These are phyloP conservation scores for Nakaseomyces sp. DNA, from an alignment of 1,139 yeast genomes.

Conservation along the genomic window DNA sequence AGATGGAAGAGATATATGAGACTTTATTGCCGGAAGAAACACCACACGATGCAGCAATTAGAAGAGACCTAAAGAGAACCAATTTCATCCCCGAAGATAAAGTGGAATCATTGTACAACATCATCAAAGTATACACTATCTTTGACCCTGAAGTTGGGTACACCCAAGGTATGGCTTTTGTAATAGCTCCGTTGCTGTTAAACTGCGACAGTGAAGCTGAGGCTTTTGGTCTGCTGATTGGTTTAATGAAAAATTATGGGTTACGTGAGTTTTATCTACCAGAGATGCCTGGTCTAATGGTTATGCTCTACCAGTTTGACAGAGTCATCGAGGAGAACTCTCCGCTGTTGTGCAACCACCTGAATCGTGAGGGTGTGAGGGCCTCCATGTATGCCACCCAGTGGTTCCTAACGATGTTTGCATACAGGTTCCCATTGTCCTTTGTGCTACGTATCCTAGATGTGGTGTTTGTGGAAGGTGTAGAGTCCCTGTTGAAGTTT, in stretches of 20 bases:
- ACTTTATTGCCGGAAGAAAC: constrained; percentile 46
- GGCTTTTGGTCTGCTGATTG: constrained; percentile 72
- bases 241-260: constrained; percentile 76
- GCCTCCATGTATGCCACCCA: constrained; percentile 94
- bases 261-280: constrained; percentile 70
- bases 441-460: constrained; percentile 84
- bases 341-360: constrained; percentile 43
- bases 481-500: constrained; percentile 75
- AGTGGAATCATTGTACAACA: constrained; percentile 55
- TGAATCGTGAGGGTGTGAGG: constrained; percentile 73
- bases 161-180: constrained; percentile 95
- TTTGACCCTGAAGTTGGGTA: constrained; percentile 92
- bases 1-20: constrained; percentile 59
- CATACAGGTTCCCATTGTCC: constrained; percentile 76
- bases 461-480: constrained; percentile 84
- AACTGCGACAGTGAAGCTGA: constrained; percentile 70
- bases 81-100: constrained; percentile 60
- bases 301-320: constrained; percentile 81
- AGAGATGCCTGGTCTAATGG: constrained; percentile 88
- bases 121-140: constrained; percentile 75
- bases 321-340: constrained; percentile 50
- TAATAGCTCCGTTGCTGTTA: constrained; percentile 74
- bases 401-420: constrained; percentile 91
- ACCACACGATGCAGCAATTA: constrained; percentile 67
- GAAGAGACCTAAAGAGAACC: constrained; percentile 75